Evolutionary conservation across 768 basidiomycete genomes (phyloP).

Genomic region (Rickenella mellea): DNA sequence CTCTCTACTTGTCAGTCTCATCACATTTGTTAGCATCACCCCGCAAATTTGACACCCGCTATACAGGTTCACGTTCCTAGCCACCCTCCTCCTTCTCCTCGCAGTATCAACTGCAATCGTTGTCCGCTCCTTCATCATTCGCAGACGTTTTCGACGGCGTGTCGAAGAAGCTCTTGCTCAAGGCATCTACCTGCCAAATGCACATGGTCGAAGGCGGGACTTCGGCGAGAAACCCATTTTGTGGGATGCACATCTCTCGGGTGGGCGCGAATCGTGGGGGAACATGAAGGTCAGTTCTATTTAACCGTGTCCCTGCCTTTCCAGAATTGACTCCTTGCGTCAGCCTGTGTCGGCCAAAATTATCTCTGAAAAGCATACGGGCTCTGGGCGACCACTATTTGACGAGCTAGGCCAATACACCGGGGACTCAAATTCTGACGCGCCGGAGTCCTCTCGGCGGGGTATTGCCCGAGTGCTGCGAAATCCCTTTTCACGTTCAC

Average conservation of each 20-base stretch:
- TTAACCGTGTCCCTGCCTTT: slow-evolving; percentile 1
- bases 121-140: slow-evolving; percentile 50
- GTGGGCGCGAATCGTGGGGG: slow-evolving; percentile 31
- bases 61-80: slow-evolving; percentile 59
- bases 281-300: slow-evolving; percentile 33
- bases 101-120: slow-evolving; percentile 56
- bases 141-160: slow-evolving; percentile 45
- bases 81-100: slow-evolving; percentile 60
- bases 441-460: background rate
- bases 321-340: slow-evolving; percentile 4
- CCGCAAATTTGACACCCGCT: background rate
- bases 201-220: slow-evolving; percentile 16
- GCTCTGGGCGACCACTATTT: background rate
- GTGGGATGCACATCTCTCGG: slow-evolving; percentile 33
- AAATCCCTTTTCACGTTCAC: background rate
- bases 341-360: slow-evolving; percentile 22
- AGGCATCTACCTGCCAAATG: slow-evolving; percentile 35
- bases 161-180: slow-evolving; percentile 44
- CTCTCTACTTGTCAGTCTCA: background rate
- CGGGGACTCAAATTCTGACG: background rate
- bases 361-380: slow-evolving; percentile 10
- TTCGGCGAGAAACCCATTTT: slow-evolving; percentile 43
- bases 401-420: background rate
- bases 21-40: background rate
- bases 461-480: slow-evolving; percentile 9